phyloP scores from a whole-genome alignment of 2,329 filamentous ascomycete genomes.

The Verticillium dahliae region DNA sequence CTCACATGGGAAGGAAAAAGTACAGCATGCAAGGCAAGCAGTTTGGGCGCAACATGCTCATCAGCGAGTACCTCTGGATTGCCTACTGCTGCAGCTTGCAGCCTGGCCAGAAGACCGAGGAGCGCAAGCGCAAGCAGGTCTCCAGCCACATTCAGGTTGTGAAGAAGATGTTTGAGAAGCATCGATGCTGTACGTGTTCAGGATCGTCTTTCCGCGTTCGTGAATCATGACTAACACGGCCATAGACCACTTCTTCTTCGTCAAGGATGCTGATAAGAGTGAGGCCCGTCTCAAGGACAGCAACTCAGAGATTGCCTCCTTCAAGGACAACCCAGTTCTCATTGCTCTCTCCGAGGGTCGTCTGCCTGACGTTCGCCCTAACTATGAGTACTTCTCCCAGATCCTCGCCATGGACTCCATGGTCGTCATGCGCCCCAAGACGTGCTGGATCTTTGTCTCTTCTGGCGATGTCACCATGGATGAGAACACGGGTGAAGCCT shows the following conservation, averaged over 20 bases:
- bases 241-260: conserved; percentile 55
- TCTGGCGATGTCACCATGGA: conserved; percentile 44
- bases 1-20: conserved; percentile 60
- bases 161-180: conserved; percentile 57
- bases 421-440: conserved; percentile 49
- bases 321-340: conserved; percentile 60
- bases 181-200: conserved; percentile 53
- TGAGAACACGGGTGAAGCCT: conserved; percentile 29
- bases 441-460: conserved; percentile 53
- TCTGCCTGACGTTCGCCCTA: conserved; percentile 51
- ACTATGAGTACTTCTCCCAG: conserved; percentile 56
- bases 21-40: conserved; percentile 58
- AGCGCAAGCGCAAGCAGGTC: conserved; percentile 56
- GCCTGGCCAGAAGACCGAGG: conserved; percentile 36
- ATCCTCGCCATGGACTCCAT: conserved; percentile 47
- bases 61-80: conserved; percentile 61
- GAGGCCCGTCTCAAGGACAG: conserved; percentile 38
- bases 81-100: conserved; percentile 38
- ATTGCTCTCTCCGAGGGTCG: conserved; percentile 51
- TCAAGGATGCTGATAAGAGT: conserved; percentile 44
- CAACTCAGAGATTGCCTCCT: conserved; percentile 40
- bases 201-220: not conserved
- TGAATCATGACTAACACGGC: not conserved
- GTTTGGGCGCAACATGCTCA: conserved; percentile 64
- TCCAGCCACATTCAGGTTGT: conserved; percentile 67